Percentiles rank a stretch among this genome's conserved stretches.
Conservation (phyloP, 2,329 filamentous ascomycete genomes). For the Aspergillus flavus region DNA sequence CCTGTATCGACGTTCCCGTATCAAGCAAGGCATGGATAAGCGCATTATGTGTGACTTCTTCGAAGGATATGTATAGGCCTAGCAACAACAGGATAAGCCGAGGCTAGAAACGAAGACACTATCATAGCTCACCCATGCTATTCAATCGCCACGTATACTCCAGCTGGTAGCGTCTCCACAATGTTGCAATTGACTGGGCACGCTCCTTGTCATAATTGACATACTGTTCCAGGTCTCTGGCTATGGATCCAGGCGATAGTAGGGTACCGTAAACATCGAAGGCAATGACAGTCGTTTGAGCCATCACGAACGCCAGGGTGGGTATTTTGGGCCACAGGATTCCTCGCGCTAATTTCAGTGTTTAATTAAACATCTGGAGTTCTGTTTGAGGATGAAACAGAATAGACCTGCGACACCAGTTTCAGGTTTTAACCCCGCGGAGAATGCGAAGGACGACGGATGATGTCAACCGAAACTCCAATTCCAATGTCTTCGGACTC, state of each 20-base stretch:
- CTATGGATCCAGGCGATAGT: conserved; percentile 71
- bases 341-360: neutral
- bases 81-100: conserved; percentile 2
- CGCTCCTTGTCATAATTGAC: conserved; percentile 57
- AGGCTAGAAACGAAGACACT: conserved; percentile 5
- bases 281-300: conserved; percentile 56
- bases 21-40: conserved; percentile 68
- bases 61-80: conserved; percentile 67
- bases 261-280: conserved; percentile 79
- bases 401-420: neutral
- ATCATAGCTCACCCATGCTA: conserved; percentile 65
- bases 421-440: neutral
- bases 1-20: conserved; percentile 49
- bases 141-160: conserved; percentile 78
- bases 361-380: neutral
- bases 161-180: conserved; percentile 71
- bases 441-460: neutral
- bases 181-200: conserved; percentile 58
- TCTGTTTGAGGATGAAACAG: neutral
- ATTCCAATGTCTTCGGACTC: neutral
- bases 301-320: conserved; percentile 20
- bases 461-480: neutral
- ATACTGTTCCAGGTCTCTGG: conserved; percentile 58
- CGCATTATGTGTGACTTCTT: conserved; percentile 62
- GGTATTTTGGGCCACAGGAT: neutral